Percentiles rank a stretch among this genome's conserved stretches.
phyloP scores from a whole-genome alignment of 2,329 filamentous ascomycete species.

The Hypoxylon sp. region DNA sequence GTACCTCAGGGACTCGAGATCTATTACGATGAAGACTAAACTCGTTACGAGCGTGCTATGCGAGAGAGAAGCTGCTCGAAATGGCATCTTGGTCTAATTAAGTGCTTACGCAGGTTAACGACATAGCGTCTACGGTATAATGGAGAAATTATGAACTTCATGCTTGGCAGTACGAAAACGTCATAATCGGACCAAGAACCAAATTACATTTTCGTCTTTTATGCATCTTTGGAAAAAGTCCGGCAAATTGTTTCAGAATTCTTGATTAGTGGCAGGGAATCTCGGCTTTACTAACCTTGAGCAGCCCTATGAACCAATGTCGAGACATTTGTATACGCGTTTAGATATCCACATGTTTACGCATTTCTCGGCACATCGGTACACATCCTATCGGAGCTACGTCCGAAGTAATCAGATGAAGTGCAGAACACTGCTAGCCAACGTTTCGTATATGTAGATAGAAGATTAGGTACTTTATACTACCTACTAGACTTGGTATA shows the following conservation, averaged over 20 bases:
- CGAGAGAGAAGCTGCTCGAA: slow-evolving; percentile 1
- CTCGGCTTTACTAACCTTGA: neutral
- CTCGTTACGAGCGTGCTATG: neutral
- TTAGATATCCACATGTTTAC: neutral
- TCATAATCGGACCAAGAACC: neutral
- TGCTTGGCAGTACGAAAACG: neutral
- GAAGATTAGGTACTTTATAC: neutral
- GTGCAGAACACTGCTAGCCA: neutral
- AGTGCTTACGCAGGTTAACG: neutral
- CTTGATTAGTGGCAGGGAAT: neutral
- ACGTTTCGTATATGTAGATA: neutral
- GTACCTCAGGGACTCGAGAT: neutral
- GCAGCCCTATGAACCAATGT: neutral
- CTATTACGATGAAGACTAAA: neutral
- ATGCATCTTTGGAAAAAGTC: neutral
- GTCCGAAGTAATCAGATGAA: neutral
- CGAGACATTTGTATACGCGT: neutral
- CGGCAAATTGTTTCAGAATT: neutral
- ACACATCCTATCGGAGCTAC: neutral
- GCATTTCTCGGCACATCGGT: neutral
- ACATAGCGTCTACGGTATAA: too few species aligned
- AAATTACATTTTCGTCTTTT: neutral
- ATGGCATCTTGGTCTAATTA: neutral
- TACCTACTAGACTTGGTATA: neutral
- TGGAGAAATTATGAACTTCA: neutral